These are phyloP conservation scores for Maudiozyma humilis DNA, from an alignment of 1,139 yeast genomes.

Conservation along the genomic window DNA sequence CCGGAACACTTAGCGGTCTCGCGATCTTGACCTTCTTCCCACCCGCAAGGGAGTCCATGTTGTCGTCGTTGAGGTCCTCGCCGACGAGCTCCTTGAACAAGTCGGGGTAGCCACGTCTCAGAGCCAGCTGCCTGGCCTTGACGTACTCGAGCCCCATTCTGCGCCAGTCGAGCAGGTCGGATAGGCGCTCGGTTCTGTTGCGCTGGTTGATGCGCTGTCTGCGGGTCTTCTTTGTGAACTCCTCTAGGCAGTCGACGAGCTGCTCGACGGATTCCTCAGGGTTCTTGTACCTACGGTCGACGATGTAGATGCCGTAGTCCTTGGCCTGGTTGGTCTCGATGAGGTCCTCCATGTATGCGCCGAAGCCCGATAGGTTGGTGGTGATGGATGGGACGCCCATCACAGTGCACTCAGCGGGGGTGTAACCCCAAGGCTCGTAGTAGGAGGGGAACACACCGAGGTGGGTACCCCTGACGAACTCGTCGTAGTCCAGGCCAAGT, in stretches of 20 bases:
- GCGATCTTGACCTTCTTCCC: slow-evolving; percentile 58
- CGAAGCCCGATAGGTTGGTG: slow-evolving; percentile 92
- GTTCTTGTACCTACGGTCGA: slow-evolving; percentile 87
- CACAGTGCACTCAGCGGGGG: slow-evolving; percentile 98
- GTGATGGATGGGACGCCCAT: slow-evolving; percentile 99
- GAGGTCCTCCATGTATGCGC: slow-evolving; percentile 96
- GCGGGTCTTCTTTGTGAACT: slow-evolving; percentile 78
- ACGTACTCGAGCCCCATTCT: slow-evolving; percentile 95
- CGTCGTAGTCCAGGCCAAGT: slow-evolving; percentile 88
- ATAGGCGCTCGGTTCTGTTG: slow-evolving; percentile 88
- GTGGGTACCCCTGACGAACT: slow-evolving; percentile 96
- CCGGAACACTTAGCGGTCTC: slow-evolving; percentile 90
- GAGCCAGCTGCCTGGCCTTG: slow-evolving; percentile 86
- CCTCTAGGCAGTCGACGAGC: slow-evolving; percentile 81
- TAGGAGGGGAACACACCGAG: slow-evolving; percentile 97
- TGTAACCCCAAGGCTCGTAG: slow-evolving; percentile 99
- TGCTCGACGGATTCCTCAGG: slow-evolving; percentile 93
- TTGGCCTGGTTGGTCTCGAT: slow-evolving; percentile 73
- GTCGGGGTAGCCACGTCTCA: slow-evolving; percentile 90
- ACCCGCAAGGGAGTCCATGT: slow-evolving; percentile 28
- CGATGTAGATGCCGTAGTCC: slow-evolving; percentile 95
- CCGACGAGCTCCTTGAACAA: slow-evolving; percentile 51
- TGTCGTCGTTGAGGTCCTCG: slow-evolving; percentile 23
- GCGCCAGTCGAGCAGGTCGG: slow-evolving; percentile 93
- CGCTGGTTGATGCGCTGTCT: slow-evolving; percentile 97